Evolutionary conservation across 139 green algal genomes (phyloP).

Genomic region (Haematococcus lacustris): DNA sequence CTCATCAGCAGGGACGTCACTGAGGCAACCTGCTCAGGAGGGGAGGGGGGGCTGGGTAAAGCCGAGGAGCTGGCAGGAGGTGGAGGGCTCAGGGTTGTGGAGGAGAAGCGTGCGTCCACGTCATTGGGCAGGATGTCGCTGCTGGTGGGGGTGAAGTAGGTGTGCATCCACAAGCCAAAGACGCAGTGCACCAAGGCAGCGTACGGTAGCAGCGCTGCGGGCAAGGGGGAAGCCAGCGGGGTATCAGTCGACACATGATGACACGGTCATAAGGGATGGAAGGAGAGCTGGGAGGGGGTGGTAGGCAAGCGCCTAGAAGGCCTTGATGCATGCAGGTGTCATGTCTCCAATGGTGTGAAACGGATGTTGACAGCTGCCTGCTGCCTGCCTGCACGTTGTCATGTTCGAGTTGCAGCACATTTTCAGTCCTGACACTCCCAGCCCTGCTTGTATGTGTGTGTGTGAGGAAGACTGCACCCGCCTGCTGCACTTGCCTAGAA

Average conservation of each 20-base stretch:
- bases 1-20: neutral
- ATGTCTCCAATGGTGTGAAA: neutral
- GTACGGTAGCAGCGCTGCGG: constrained; percentile 40
- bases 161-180: constrained; percentile 53
- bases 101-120: neutral
- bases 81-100: neutral
- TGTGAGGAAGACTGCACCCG: neutral
- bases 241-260: no score
- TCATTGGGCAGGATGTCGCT: neutral
- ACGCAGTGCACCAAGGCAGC: constrained; percentile 29
- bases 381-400: neutral
- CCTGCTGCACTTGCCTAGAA: neutral
- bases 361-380: neutral
- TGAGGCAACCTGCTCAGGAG: neutral
- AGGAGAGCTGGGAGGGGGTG: no score
- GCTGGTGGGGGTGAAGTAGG: constrained; percentile 26
- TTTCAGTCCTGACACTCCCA: neutral
- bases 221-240: no score
- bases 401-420: neutral
- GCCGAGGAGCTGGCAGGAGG: no score
- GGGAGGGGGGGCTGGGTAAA: neutral
- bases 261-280: no score
- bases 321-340: neutral
- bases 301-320: neutral
- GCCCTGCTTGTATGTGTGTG: neutral